Evolutionary conservation across 306 rosid species (phyloP).

Genomic region (Dalbergia cultrata): DNA sequence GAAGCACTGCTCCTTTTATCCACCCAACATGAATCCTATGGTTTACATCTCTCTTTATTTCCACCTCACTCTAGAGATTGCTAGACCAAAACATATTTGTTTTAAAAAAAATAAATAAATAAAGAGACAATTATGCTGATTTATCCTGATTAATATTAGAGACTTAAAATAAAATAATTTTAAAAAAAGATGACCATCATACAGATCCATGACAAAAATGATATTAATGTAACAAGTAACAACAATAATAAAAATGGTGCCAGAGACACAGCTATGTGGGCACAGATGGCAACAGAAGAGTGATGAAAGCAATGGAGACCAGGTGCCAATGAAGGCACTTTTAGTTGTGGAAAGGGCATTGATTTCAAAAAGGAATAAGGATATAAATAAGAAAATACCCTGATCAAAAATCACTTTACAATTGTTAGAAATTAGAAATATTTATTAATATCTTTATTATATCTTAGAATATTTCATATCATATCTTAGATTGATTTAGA

Average conservation of each 20-base stretch:
- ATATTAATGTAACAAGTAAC: not conserved
- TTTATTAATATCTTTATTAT: no score
- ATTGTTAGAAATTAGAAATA: no score
- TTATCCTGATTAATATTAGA: constrained; percentile 2
- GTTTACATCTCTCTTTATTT: no score
- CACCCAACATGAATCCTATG: no score
- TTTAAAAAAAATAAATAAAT: not conserved
- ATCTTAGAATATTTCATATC: no score
- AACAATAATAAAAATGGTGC: not conserved
- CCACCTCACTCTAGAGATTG: not conserved
- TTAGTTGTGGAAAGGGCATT: not conserved
- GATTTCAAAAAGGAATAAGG: not conserved
- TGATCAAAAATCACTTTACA: not conserved
- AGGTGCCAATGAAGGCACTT: not conserved
- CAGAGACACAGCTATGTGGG: not conserved
- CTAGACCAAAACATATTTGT: not conserved
- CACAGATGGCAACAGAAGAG: not conserved
- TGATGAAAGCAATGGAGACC: not conserved
- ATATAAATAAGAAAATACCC: not conserved
- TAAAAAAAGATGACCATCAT: not conserved
- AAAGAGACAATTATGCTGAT: not conserved
- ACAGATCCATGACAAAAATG: not conserved
- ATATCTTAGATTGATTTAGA: no score
- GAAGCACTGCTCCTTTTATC: no score
- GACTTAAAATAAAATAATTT: not conserved